Evolutionary conservation across 73 alveolate species (phyloP), one percentile per base, ranked within the genome.

Genomic region (Symbiodinium natans): DNA sequence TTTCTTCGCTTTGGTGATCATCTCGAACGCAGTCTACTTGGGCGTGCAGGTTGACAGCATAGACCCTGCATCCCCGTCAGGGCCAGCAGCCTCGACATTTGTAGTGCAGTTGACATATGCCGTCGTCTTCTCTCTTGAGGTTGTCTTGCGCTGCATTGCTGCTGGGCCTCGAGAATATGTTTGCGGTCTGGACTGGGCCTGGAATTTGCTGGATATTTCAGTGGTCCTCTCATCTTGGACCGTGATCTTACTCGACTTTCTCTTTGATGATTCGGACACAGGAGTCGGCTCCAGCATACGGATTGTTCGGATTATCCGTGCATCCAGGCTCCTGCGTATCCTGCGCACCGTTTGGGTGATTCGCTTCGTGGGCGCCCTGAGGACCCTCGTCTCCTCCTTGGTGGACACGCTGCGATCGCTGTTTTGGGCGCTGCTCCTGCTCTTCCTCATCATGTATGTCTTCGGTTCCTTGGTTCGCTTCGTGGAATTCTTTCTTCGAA

Each of bases 231-330:
- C 84, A 13, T 56, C 85, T 2, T 87, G 94, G 94, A 25, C 74
- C 42, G 43, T 36, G 48, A 87, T 87, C 34, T 5, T 59, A 27
- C 9, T 87, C 19, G 94, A 87, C 17, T 2, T 59, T 34, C n/a
- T 59, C 19, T 80, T 27, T 2, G 8, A 42, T n/a, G 13, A 36
- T 2, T 10, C 48, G 31, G 94, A 59, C 23, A 39, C 83, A 11
- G 84, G 94, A 8, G 85, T 87, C 40, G 38, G 94, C n/a, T 87
- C 94, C 94, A 87, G 94, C 63, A 56, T 87, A 46, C 94, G 94
- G 68, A 36, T 87, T 36, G 31, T 87, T 80, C 94, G 94, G 3
- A 33, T 87, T 21, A 36, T 87, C 85, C 94, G 94, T 25, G 94
- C 74, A 27, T 56, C 85, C 41, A 80, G 94, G 48, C 94, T 87